phyloP scores from a whole-genome alignment of 768 basidiomycete species.

The Leccinum longicurvipes region DNA sequence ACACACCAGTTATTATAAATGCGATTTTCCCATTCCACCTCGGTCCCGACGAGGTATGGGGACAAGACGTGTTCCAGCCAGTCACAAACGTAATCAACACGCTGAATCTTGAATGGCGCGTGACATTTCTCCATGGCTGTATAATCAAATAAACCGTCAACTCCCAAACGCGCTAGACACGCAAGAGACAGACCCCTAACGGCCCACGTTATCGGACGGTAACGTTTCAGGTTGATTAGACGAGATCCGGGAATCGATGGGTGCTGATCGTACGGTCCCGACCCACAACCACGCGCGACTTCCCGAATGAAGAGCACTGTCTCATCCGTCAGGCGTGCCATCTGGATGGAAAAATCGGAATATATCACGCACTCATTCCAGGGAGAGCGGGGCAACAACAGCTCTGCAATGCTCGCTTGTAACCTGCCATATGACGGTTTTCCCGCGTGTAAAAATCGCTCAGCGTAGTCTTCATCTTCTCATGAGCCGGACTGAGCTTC shows the following conservation, averaged over 20 bases:
- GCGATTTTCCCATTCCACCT: constrained; percentile 26
- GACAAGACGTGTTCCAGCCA: constrained; percentile 40
- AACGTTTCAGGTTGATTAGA: constrained; percentile 39
- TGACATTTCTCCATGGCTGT: constrained; percentile 48
- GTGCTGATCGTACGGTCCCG: constrained; percentile 24
- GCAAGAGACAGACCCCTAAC: constrained; percentile 35
- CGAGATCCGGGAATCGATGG: constrained; percentile 24
- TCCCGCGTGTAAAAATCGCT: constrained; percentile 24
- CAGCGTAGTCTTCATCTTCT: constrained; percentile 16
- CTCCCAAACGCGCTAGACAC: background rate
- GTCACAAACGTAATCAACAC: constrained; percentile 32
- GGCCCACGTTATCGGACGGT: constrained; percentile 38
- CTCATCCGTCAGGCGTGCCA: background rate
- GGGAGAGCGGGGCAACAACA: constrained; percentile 30
- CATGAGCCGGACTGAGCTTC: constrained; percentile 24
- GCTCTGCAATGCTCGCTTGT: constrained; percentile 30
- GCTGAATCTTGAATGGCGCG: constrained; percentile 38
- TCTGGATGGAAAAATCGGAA: background rate
- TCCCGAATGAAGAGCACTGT: constrained; percentile 33
- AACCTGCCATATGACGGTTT: constrained; percentile 27
- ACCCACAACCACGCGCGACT: constrained; percentile 33
- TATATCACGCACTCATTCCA: constrained; percentile 27
- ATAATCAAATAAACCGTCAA: constrained; percentile 2
- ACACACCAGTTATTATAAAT: constrained; percentile 30
- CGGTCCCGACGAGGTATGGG: constrained; percentile 24